A percentile compares a stretch with the other conserved stretches of the same genome.
Conservation (phyloP, 192 early-diverging fungal genomes). For the Coemansia sp. region DNA sequence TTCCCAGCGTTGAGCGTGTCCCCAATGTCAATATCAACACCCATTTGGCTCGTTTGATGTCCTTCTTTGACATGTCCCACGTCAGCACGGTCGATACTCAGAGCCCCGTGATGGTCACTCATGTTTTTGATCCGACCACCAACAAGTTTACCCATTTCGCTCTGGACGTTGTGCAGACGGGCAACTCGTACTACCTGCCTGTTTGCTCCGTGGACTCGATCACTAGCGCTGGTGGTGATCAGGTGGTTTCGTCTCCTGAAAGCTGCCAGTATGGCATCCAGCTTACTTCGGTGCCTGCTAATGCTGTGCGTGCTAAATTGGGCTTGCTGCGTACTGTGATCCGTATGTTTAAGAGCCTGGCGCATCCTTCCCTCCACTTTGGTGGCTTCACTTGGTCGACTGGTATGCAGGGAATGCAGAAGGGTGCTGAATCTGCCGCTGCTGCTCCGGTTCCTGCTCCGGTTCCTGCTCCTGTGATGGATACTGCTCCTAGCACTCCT, state of each 20-base stretch:
- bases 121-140: conserved; percentile 15
- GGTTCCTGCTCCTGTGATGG: no score
- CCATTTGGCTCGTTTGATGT: conserved; percentile 7
- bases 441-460: no score
- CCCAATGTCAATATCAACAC: background rate
- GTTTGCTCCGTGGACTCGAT: conserved; percentile 27
- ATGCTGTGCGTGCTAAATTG: background rate
- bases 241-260: background rate
- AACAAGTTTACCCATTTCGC: conserved; percentile 22
- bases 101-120: conserved; percentile 5
- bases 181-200: conserved; percentile 19
- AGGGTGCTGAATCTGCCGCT: no score
- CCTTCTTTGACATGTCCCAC: conserved; percentile 19
- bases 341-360: background rate
- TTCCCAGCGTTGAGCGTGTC: background rate
- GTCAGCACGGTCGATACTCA: conserved; percentile 1
- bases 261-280: conserved; percentile 7
- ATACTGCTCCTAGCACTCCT: no score
- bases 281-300: background rate
- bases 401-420: no score
- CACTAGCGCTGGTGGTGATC: background rate
- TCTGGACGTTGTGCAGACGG: conserved; percentile 8
- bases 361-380: background rate
- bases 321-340: background rate
- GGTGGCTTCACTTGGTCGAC: conserved; percentile 16